Conservation (phyloP, 23 red algal genomes). For the Chondrus crispus region DNA sequence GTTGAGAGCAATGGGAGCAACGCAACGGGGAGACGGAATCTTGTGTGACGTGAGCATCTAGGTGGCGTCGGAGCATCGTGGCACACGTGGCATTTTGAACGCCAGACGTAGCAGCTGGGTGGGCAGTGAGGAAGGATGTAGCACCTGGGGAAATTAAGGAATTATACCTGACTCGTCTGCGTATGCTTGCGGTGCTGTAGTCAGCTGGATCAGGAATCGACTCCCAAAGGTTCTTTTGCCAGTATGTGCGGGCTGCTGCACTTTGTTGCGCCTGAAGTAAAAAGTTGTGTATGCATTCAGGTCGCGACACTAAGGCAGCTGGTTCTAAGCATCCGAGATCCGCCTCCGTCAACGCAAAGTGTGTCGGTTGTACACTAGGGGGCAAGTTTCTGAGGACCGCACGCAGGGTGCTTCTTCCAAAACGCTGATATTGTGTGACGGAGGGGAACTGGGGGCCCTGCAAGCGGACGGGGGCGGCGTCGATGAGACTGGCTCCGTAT, state of each 20-base stretch:
- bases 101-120: background rate
- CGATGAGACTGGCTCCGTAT: background rate
- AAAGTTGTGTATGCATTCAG: background rate
- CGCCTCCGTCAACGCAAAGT: too few species aligned
- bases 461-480: background rate
- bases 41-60: too few species aligned
- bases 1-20: too few species aligned
- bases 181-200: background rate
- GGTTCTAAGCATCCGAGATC: background rate
- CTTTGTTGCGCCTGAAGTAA: background rate
- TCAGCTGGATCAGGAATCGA: background rate
- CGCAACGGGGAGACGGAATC: too few species aligned
- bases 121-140: background rate
- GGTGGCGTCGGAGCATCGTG: background rate
- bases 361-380: too few species aligned
- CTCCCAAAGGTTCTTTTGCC: background rate
- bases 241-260: too few species aligned
- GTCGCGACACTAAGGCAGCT: background rate
- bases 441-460: too few species aligned
- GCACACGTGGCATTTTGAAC: background rate
- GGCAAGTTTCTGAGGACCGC: too few species aligned
- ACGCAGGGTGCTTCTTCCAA: too few species aligned
- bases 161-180: background rate
- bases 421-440: too few species aligned
- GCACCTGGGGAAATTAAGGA: background rate